A percentile compares a stretch with the other conserved stretches of the same genome.
Evolutionary conservation across 768 basidiomycete genomes (phyloP).

Genomic region (Phylloporus rhodoxanthus): DNA sequence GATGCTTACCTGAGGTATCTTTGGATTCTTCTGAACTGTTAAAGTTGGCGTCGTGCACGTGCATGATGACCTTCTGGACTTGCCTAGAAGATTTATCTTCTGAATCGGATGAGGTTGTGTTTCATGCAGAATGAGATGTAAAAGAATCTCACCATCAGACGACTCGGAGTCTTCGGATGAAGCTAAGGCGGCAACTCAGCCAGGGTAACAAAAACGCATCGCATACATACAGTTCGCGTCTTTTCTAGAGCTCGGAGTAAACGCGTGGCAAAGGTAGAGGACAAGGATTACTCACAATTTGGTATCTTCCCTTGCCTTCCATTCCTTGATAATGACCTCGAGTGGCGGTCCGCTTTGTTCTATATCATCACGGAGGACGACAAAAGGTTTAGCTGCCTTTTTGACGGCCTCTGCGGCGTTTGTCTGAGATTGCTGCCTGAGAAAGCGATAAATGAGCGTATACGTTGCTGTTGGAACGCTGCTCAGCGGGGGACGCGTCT

Average conservation of each 20-base stretch:
- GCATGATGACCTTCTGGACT: neutral
- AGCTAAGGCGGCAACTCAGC: constrained; percentile 11
- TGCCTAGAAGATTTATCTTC: constrained; percentile 22
- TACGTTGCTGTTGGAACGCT: constrained; percentile 52
- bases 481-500: constrained; percentile 10
- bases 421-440: constrained; percentile 55
- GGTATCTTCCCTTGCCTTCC: constrained; percentile 41
- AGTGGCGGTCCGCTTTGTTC: constrained; percentile 46
- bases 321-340: constrained; percentile 60
- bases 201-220: neutral
- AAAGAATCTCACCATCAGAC: constrained; percentile 21
- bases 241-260: constrained; percentile 12
- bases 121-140: neutral
- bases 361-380: constrained; percentile 54
- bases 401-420: constrained; percentile 72
- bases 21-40: constrained; percentile 18
- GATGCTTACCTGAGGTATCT: constrained; percentile 13
- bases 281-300: constrained; percentile 22
- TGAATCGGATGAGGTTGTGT: constrained; percentile 15
- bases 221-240: constrained; percentile 21
- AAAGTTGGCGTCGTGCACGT: constrained; percentile 5
- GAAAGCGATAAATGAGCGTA: constrained; percentile 68
- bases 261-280: neutral
- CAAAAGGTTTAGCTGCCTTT: constrained; percentile 61
- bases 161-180: constrained; percentile 23